phyloP scores from a whole-genome alignment of 176 grass and related monocot genomes.

The Neostapfia colusana region DNA sequence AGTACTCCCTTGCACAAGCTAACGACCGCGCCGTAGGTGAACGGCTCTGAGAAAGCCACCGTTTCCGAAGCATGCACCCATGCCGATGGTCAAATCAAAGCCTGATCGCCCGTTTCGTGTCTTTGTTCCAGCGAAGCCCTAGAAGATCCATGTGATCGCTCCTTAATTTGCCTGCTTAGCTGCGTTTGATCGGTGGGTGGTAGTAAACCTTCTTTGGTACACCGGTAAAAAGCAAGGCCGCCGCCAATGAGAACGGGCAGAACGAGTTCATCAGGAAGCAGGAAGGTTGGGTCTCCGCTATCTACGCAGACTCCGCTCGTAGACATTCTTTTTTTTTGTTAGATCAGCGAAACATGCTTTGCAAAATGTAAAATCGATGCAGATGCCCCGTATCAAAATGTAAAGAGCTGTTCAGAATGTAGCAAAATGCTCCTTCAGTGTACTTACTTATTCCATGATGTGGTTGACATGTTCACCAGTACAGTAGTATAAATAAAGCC shows the following conservation, averaged over 20 bases:
- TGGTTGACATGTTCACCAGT: background rate
- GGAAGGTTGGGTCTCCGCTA: background rate
- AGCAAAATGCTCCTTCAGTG: slow-evolving; percentile 33
- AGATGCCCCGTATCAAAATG: background rate
- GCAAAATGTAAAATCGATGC: too few relatives aligned
- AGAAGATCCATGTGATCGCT: slow-evolving; percentile 29
- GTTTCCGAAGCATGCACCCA: slow-evolving; percentile 11
- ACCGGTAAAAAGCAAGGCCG: background rate
- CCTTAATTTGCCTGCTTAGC: background rate
- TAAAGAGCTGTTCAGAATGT: background rate
- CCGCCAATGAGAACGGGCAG: background rate
- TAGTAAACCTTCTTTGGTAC: background rate
- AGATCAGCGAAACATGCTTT: background rate
- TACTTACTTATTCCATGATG: slow-evolving; percentile 4
- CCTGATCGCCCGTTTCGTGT: slow-evolving; percentile 20
- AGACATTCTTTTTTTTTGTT: too few relatives aligned
- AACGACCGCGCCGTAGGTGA: background rate
- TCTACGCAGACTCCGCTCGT: too few relatives aligned
- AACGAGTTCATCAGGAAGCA: slow-evolving; percentile 6
- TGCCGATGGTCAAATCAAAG: slow-evolving; percentile 27
- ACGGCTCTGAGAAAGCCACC: slow-evolving; percentile 12
- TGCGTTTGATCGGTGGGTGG: slow-evolving; percentile 26
- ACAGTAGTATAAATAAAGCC: background rate
- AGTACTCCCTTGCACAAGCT: background rate
- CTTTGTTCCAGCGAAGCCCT: slow-evolving; percentile 30